phyloP scores from a whole-genome alignment of 2,329 filamentous ascomycete species.

The Fusarium sacchari region DNA sequence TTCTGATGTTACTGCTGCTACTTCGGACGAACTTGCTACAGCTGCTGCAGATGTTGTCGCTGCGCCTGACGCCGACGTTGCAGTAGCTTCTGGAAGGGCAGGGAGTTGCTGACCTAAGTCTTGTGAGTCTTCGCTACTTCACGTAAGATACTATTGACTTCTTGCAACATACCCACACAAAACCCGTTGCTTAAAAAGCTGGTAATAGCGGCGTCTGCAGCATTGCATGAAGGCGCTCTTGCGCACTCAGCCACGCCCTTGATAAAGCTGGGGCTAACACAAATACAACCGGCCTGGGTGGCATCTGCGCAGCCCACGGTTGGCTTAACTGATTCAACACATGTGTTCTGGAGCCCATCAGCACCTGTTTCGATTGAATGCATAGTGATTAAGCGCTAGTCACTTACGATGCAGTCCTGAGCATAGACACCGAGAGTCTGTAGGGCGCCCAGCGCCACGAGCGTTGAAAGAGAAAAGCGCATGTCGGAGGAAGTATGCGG shows the following conservation, averaged over 20 bases:
- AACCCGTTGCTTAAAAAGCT: constrained; percentile 32
- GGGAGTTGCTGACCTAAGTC: constrained; percentile 22
- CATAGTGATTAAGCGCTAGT: background rate
- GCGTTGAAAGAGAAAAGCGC: constrained; percentile 43
- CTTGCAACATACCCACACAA: constrained; percentile 37
- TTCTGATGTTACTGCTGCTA: constrained; percentile 17
- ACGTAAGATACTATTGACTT: background rate
- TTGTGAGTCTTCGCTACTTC: constrained; percentile 5
- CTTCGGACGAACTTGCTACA: constrained; percentile 7
- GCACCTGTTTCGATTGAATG: background rate
- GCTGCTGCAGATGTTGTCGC: constrained; percentile 10
- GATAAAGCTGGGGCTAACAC: constrained; percentile 48
- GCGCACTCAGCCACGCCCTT: constrained; percentile 56
- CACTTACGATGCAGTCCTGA: constrained; percentile 48
- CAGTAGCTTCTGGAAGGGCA: constrained; percentile 10
- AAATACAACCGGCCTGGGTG: constrained; percentile 53
- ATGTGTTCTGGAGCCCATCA: constrained; percentile 29
- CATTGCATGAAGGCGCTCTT: constrained; percentile 38
- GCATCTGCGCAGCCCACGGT: constrained; percentile 42
- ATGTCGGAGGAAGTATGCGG: constrained; percentile 31
- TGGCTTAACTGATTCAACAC: constrained; percentile 20
- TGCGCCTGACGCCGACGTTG: constrained; percentile 11
- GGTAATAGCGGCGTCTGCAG: constrained; percentile 34
- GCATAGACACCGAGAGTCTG: constrained; percentile 41
- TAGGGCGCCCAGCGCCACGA: constrained; percentile 46